Percentiles rank a stretch among this genome's conserved stretches.
Conservation (phyloP, 1,284 basidiomycete genomes). For the Mycena sp. region DNA sequence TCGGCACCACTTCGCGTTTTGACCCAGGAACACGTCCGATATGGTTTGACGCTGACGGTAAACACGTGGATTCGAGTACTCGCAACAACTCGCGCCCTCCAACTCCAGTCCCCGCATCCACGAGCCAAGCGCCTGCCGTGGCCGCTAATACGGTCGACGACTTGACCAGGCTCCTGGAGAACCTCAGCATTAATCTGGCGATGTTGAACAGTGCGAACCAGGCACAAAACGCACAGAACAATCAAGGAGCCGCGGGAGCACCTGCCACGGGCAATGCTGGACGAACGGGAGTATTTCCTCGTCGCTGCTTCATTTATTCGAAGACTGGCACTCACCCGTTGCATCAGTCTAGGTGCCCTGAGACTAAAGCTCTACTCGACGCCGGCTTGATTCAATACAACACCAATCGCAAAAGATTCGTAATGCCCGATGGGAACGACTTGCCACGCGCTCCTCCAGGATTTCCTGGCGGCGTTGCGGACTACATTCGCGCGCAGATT, state of each 20-base stretch:
- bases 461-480: neutral
- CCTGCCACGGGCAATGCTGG: too few relatives aligned
- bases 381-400: neutral
- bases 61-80: neutral
- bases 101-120: neutral
- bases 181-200: neutral
- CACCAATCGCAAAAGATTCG: neutral
- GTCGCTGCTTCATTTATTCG: slow-evolving; percentile 5
- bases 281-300: too few relatives aligned
- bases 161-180: neutral
- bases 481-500: neutral
- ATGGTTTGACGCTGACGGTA: neutral
- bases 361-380: neutral
- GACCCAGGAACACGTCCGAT: too few relatives aligned
- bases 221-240: neutral
- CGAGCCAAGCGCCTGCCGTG: neutral
- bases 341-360: neutral
- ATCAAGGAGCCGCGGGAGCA: neutral
- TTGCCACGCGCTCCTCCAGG: neutral
- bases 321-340: neutral
- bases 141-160: neutral
- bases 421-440: neutral
- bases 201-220: neutral
- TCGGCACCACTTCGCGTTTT: too few relatives aligned
- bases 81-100: neutral